Percentiles rank a stretch among this genome's conserved stretches.
phyloP scores from a whole-genome alignment of 2,329 filamentous ascomycete species.

The Chaetothyriales sp. region DNA sequence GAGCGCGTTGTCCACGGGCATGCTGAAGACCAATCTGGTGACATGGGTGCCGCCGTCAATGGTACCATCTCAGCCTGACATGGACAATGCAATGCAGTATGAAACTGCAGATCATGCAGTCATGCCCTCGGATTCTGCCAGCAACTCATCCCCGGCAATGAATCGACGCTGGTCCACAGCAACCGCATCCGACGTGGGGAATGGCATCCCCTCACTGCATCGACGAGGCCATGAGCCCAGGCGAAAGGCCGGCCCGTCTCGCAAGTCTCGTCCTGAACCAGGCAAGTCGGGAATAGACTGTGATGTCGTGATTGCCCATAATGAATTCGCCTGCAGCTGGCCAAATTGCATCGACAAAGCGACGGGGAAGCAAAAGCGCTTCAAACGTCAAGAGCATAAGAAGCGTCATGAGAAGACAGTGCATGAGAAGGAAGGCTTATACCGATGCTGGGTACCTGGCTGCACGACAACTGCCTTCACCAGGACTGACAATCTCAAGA shows the following conservation, averaged over 20 bases:
- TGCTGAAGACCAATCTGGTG: slow-evolving; percentile 13
- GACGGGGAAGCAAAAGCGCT: slow-evolving; percentile 30
- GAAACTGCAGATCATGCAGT: slow-evolving; percentile 4
- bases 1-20: slow-evolving; percentile 6
- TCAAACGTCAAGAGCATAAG: slow-evolving; percentile 35
- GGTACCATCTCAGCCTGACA: slow-evolving; percentile 13
- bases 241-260: slow-evolving; percentile 4
- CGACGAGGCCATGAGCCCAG: slow-evolving; percentile 10
- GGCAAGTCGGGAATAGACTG: slow-evolving; percentile 12
- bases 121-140: not conserved
- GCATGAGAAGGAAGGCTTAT: slow-evolving; percentile 24
- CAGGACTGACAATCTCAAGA: slow-evolving; percentile 32
- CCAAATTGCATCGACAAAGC: slow-evolving; percentile 24
- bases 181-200: not conserved
- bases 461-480: slow-evolving; percentile 27
- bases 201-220: slow-evolving; percentile 1
- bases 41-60: slow-evolving; percentile 9
- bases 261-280: slow-evolving; percentile 5
- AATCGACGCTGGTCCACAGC: not conserved
- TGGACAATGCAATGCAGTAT: slow-evolving; percentile 8
- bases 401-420: slow-evolving; percentile 36
- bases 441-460: slow-evolving; percentile 29
- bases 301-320: slow-evolving; percentile 13
- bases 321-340: slow-evolving; percentile 25
- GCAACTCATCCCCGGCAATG: not conserved